phyloP scores from a whole-genome alignment of 2,329 filamentous ascomycete genomes.

The Corynespora cassiicola region DNA sequence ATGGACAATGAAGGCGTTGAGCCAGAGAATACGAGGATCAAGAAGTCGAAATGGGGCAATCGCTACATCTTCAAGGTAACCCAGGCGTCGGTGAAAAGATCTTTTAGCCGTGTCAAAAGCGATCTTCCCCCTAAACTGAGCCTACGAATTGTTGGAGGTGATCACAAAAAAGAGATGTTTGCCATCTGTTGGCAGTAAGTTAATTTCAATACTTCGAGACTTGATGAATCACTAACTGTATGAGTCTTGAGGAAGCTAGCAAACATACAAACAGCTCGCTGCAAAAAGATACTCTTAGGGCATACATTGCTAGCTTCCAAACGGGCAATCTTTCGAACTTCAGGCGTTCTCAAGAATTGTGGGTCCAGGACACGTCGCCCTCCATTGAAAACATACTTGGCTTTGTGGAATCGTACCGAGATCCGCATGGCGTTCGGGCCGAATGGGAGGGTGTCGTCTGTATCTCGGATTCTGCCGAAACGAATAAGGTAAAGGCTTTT shows the following conservation, averaged over 20 bases:
- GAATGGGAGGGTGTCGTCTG: slow-evolving; percentile 89
- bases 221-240: no score
- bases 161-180: slow-evolving; percentile 75
- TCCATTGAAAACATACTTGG: slow-evolving; percentile 82
- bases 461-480: slow-evolving; percentile 41
- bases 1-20: slow-evolving; percentile 12
- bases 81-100: slow-evolving; percentile 63
- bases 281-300: slow-evolving; percentile 76
- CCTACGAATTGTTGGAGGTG: slow-evolving; percentile 73
- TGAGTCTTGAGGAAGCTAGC: slow-evolving; percentile 61
- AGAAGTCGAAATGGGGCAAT: slow-evolving; percentile 2
- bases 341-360: slow-evolving; percentile 80
- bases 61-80: slow-evolving; percentile 13
- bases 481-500: slow-evolving; percentile 4
- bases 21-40: slow-evolving; percentile 22
- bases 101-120: slow-evolving; percentile 69
- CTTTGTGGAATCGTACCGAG: slow-evolving; percentile 85
- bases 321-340: slow-evolving; percentile 77
- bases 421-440: slow-evolving; percentile 79
- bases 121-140: slow-evolving; percentile 64
- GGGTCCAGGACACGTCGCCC: slow-evolving; percentile 84
- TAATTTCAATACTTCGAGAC: no score
- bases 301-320: slow-evolving; percentile 78
- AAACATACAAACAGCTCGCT: slow-evolving; percentile 75
- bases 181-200: slow-evolving; percentile 62